These are phyloP conservation scores for Fusarium falciforme DNA, from an alignment of 2,329 filamentous ascomycete species.

Conservation along the genomic window DNA sequence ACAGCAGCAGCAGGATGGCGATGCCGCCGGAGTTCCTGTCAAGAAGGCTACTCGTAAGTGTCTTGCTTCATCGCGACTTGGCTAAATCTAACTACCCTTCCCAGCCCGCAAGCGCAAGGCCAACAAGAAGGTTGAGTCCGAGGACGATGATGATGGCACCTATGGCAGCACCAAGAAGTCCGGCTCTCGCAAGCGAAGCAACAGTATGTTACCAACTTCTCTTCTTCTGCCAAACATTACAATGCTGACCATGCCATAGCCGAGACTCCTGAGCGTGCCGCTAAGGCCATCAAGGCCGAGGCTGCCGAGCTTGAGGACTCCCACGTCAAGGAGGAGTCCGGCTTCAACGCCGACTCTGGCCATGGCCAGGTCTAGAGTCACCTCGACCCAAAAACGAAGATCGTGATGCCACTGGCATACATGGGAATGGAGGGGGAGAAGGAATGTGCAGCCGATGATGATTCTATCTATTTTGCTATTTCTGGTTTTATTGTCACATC, in stretches of 20 bases:
- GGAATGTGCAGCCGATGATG: not conserved
- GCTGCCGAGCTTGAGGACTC: conserved; percentile 22
- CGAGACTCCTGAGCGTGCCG: conserved; percentile 20
- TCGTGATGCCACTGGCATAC: not conserved
- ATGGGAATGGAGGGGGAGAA: not conserved
- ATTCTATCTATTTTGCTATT: conserved; percentile 2
- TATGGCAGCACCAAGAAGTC: conserved; percentile 20
- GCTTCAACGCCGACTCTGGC: not conserved
- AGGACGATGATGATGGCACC: conserved; percentile 11
- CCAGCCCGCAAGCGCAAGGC: conserved; percentile 40
- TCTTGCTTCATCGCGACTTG: too few relatives aligned
- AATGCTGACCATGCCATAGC: conserved; percentile 10
- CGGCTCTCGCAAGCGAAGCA: conserved; percentile 33
- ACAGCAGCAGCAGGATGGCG: conserved; percentile 13
- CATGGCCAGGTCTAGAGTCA: not conserved
- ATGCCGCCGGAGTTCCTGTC: conserved; percentile 11
- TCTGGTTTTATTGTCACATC: conserved; percentile 10
- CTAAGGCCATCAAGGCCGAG: conserved; percentile 33
- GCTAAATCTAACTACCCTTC: not conserved
- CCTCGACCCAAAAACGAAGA: not conserved
- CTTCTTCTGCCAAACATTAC: not conserved
- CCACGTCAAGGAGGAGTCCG: conserved; percentile 25
- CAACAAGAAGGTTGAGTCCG: conserved; percentile 29
- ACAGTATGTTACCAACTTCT: conserved; percentile 14
- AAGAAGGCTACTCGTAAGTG: conserved; percentile 44